phyloP scores from a whole-genome alignment of 805 yeast genomes.

The Zygosaccharomyces siamensis region DNA sequence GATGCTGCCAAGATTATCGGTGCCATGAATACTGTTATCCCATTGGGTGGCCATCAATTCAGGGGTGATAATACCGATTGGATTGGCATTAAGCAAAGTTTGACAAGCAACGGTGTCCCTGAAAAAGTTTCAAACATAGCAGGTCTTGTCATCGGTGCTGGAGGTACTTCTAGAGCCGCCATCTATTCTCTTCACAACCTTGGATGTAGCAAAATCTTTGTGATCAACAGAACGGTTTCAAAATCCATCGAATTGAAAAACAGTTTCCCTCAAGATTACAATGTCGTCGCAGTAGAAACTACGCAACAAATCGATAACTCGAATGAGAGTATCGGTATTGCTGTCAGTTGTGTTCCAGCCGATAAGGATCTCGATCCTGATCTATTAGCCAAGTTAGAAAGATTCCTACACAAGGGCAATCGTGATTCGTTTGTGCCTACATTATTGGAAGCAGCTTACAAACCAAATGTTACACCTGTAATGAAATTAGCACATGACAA shows the following conservation, averaged over 20 bases:
- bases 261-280: conserved; percentile 55
- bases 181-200: conserved; percentile 73
- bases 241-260: conserved; percentile 57
- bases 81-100: conserved; percentile 76
- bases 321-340: conserved; percentile 46
- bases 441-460: conserved; percentile 90
- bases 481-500: conserved; percentile 68
- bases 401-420: conserved; percentile 41
- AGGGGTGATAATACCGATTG: conserved; percentile 94
- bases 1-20: conserved; percentile 82
- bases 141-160: conserved; percentile 91
- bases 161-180: conserved; percentile 97
- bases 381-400: conserved; percentile 46
- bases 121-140: conserved; percentile 36
- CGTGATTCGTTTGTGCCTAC: conserved; percentile 44
- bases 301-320: conserved; percentile 41
- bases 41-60: conserved; percentile 45
- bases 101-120: conserved; percentile 58
- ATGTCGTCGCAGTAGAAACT: conserved; percentile 53
- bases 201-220: conserved; percentile 73
- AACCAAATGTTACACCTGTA: conserved; percentile 79
- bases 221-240: conserved; percentile 72
- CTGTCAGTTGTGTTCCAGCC: conserved; percentile 81
- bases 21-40: conserved; percentile 85
- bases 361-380: conserved; percentile 59